Percentiles rank a stretch among this genome's conserved stretches.
These are phyloP conservation scores for Musa troglodytarum DNA, from an alignment of 176 grass and related monocot species.

Conservation along the genomic window DNA sequence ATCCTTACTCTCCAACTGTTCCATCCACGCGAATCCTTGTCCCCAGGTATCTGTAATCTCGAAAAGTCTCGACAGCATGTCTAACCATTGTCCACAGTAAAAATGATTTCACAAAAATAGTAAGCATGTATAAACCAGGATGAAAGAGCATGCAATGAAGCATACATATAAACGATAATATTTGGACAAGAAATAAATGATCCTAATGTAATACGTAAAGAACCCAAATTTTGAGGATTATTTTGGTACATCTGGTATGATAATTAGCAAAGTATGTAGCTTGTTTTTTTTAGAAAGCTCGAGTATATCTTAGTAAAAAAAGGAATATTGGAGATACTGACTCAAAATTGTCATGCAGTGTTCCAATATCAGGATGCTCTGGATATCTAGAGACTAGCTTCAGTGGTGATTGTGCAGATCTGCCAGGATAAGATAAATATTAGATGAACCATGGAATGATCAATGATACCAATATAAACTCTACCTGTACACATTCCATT, in stretches of 20 bases:
- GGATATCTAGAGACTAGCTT: conserved; percentile 38
- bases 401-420: conserved; percentile 58
- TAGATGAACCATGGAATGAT: not conserved
- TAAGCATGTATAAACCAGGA: not conserved
- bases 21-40: conserved; percentile 70
- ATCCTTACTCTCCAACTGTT: conserved; percentile 83
- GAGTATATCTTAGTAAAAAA: not conserved
- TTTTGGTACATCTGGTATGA: not conserved
- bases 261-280: not conserved
- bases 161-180: too few relatives aligned
- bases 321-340: conserved; percentile 35
- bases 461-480: conserved; percentile 7
- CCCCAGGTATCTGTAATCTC: conserved; percentile 79
- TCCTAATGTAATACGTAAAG: too few relatives aligned
- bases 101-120: not conserved
- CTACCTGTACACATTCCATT: conserved; percentile 95
- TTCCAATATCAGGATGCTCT: conserved; percentile 50
- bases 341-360: conserved; percentile 78
- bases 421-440: conserved; percentile 20
- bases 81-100: conserved; percentile 25
- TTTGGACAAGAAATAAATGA: too few relatives aligned
- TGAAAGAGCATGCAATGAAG: not conserved
- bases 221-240: too few relatives aligned
- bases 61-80: conserved; percentile 71
- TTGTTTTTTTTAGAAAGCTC: not conserved